Evolutionary conservation across 1,284 basidiomycete species (phyloP), one percentile per base, ranked within the genome.

Genomic region (Ceratobasidium sp.): DNA sequence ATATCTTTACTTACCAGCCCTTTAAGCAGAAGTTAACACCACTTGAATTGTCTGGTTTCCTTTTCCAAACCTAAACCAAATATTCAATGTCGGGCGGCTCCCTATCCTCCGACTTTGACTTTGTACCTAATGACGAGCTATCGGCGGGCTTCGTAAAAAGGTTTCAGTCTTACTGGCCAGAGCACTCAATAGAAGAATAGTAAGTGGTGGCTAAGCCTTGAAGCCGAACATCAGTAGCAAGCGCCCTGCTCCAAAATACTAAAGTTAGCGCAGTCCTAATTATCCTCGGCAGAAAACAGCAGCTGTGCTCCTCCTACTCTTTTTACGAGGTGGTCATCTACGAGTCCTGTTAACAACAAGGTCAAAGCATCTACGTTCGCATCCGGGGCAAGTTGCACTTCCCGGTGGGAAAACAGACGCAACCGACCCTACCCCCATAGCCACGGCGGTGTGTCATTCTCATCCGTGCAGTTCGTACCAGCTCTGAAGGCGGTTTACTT

Each of bases 301-400:
- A 2, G 91, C 90, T 1, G 93, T 95, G 0, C 82, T 95, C 1
- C 86, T 94, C 2, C 80, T 92, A 3, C 79, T 96, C 0, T 95
- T 87, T 73, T 89, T 94, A 76, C 79, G 84, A 29, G 82, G 81
- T 1, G 87, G 84, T 10, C 77, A 84, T 52, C 79, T 95, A 2
- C 85, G 88, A 13, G 92, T 95, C 1, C 80, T 95, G 15, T 80
- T 95, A 54, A 95, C 93, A 0, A 95, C 93, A 1, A 84, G 93
- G 12, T 91, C 92, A 1, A 92, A 91, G 78, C 79, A 82, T 3
- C 81, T 95, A 25, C 82, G 93, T 68, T 85, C 87, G 0, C 91
- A 93, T 77, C 87, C 91, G 1, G 90, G 89, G 22, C 88, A 73
- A 32, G 71, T 69, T 45, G 92, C 93, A 1, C 77, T 95, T 0